Conservation (phyloP, 108 stramenopile genomes). For the Cyclostephanos tholiformis region DNA sequence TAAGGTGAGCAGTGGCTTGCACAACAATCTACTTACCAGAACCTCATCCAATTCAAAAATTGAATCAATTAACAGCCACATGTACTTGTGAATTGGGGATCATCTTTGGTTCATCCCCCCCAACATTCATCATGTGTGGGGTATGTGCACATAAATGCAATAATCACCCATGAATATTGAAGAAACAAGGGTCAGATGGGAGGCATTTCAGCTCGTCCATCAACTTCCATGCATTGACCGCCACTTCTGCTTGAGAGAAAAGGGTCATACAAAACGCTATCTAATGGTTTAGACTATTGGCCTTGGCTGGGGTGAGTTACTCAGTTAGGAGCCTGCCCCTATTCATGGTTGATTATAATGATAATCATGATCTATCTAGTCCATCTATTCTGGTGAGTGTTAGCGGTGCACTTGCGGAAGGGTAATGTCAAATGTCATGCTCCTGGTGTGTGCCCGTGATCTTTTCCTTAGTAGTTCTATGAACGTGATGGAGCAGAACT, state of each 20-base stretch:
- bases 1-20: background rate
- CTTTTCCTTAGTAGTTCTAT: too few species aligned
- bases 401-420: too few species aligned
- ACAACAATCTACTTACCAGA: constrained; percentile 2
- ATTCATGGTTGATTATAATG: too few species aligned
- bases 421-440: too few species aligned
- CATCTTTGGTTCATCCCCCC: constrained; percentile 15
- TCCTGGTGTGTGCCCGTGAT: too few species aligned
- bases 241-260: background rate
- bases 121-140: constrained; percentile 1
- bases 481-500: too few species aligned
- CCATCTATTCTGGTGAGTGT: too few species aligned
- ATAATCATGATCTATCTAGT: too few species aligned
- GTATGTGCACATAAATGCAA: constrained; percentile 10
- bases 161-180: constrained; percentile 6
- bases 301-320: too few species aligned
- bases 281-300: too few species aligned
- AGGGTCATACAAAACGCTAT: too few species aligned
- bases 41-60: constrained; percentile 5
- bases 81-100: constrained; percentile 9
- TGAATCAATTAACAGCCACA: constrained; percentile 13
- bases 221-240: constrained; percentile 11
- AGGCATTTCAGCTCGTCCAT: constrained; percentile 6
- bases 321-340: too few species aligned
- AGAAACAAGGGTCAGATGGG: background rate